Percentiles rank a stretch among this genome's conserved stretches.
These are phyloP conservation scores for Epichloe amarillans DNA, from an alignment of 2,329 filamentous ascomycete genomes.

Conservation along the genomic window DNA sequence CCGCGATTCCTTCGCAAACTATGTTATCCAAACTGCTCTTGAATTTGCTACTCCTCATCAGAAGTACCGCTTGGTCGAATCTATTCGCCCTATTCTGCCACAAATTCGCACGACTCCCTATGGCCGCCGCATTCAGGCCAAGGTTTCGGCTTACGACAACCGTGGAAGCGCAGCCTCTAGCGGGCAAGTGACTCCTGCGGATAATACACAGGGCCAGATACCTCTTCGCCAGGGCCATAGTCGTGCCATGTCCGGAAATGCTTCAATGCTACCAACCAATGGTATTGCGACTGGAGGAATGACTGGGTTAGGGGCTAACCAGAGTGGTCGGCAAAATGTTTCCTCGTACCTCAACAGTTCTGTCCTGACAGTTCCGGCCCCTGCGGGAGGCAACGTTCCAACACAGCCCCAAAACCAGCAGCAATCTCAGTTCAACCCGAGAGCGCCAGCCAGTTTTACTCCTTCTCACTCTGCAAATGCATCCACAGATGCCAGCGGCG, in stretches of 20 bases:
- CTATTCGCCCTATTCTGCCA: slow-evolving; percentile 72
- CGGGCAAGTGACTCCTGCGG: slow-evolving; percentile 38
- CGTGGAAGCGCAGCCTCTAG: slow-evolving; percentile 29
- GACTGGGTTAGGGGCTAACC: slow-evolving; percentile 8
- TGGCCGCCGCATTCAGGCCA: slow-evolving; percentile 83
- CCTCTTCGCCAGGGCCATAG: slow-evolving; percentile 30
- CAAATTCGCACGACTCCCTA: slow-evolving; percentile 83
- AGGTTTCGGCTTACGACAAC: slow-evolving; percentile 55
- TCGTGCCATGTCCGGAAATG: slow-evolving; percentile 29
- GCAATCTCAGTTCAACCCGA: slow-evolving; percentile 16
- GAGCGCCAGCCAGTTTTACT: slow-evolving; percentile 14
- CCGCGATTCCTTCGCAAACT: slow-evolving; percentile 90
- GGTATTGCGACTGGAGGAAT: slow-evolving; percentile 14
- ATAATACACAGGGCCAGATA: slow-evolving; percentile 41
- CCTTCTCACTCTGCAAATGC: slow-evolving; percentile 13
- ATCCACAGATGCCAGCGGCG: slow-evolving; percentile 17
- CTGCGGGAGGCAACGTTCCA: slow-evolving; percentile 13
- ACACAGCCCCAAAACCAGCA: slow-evolving; percentile 14
- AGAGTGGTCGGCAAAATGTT: slow-evolving; percentile 20
- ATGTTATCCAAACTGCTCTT: slow-evolving; percentile 92
- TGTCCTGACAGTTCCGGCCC: slow-evolving; percentile 18
- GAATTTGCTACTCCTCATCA: slow-evolving; percentile 66
- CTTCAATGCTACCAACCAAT: slow-evolving; percentile 21
- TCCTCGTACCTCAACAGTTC: slow-evolving; percentile 21
- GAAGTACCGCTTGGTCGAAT: slow-evolving; percentile 66